phyloP scores from a whole-genome alignment of 1,139 yeast genomes.

The Meyerozyma smithsonii region DNA sequence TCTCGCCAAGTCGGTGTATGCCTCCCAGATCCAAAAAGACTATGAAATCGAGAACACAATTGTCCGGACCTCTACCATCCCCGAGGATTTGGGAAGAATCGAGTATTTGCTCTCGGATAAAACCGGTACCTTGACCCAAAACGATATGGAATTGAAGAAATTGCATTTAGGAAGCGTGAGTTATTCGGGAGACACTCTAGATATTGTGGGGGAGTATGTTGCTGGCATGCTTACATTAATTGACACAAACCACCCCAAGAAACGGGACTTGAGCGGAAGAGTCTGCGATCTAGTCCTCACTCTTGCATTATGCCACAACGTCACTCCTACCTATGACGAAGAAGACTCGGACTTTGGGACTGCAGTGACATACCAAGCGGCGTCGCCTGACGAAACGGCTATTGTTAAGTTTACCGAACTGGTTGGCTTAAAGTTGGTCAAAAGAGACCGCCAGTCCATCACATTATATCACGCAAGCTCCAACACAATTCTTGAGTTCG shows the following conservation, averaged over 20 bases:
- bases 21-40: constrained; percentile 92
- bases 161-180: constrained; percentile 90
- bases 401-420: constrained; percentile 87
- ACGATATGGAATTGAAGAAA: constrained; percentile 95
- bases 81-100: constrained; percentile 94
- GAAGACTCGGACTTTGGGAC: constrained; percentile 44
- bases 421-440: constrained; percentile 75
- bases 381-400: constrained; percentile 98
- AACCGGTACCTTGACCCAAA: constrained; percentile 96
- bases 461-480: constrained; percentile 62
- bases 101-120: constrained; percentile 91
- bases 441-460: constrained; percentile 77
- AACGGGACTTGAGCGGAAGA: constrained; percentile 59
- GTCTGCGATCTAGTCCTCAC: constrained; percentile 80
- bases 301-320: constrained; percentile 90
- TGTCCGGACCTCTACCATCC: constrained; percentile 95
- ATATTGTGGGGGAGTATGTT: constrained; percentile 74
- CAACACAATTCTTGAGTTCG: constrained; percentile 50
- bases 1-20: constrained; percentile 92
- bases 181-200: constrained; percentile 89
- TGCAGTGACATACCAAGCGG: constrained; percentile 82
- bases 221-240: constrained; percentile 20
- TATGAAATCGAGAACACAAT: constrained; percentile 74
- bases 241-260: constrained; percentile 23
- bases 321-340: constrained; percentile 66